Evolutionary conservation across 208 protist species (phyloP).

Genomic region (Lotmaria passim): DNA sequence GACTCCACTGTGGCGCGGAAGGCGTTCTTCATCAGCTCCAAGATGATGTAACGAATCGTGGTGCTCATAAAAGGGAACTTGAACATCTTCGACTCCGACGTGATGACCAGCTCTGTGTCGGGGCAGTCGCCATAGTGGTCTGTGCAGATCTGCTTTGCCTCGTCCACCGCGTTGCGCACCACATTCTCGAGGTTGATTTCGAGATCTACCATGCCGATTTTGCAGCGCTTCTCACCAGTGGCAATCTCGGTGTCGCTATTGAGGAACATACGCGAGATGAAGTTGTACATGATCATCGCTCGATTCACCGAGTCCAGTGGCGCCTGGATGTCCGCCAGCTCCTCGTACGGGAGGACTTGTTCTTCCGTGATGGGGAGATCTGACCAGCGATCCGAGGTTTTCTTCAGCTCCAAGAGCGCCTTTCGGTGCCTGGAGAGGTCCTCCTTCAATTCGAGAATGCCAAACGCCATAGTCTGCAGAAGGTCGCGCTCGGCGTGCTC

Average conservation of each 20-base stretch:
- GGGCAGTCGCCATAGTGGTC: conserved; percentile 91
- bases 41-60: conserved; percentile 94
- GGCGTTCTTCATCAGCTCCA: conserved; percentile 96
- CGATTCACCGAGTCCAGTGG: conserved; percentile 73
- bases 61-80: conserved; percentile 93
- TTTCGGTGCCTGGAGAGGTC: conserved; percentile 63
- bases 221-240: conserved; percentile 34
- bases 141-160: conserved; percentile 91
- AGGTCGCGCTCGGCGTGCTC: conserved; percentile 67
- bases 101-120: conserved; percentile 81
- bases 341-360: conserved; percentile 61
- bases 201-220: conserved; percentile 86
- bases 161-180: conserved; percentile 82
- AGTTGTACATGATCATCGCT: conserved; percentile 87
- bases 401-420: conserved; percentile 63
- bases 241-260: conserved; percentile 41
- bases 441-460: conserved; percentile 87
- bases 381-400: conserved; percentile 36
- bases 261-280: conserved; percentile 82
- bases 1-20: conserved; percentile 90
- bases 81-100: conserved; percentile 60
- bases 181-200: conserved; percentile 86
- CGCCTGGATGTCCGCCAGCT: conserved; percentile 63
- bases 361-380: conserved; percentile 41
- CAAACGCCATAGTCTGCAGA: conserved; percentile 76